Percentiles rank a stretch among this genome's conserved stretches.
These are phyloP conservation scores for Aspergillus olivimuriae DNA, from an alignment of 495 filamentous ascomycete species.

Conservation along the genomic window DNA sequence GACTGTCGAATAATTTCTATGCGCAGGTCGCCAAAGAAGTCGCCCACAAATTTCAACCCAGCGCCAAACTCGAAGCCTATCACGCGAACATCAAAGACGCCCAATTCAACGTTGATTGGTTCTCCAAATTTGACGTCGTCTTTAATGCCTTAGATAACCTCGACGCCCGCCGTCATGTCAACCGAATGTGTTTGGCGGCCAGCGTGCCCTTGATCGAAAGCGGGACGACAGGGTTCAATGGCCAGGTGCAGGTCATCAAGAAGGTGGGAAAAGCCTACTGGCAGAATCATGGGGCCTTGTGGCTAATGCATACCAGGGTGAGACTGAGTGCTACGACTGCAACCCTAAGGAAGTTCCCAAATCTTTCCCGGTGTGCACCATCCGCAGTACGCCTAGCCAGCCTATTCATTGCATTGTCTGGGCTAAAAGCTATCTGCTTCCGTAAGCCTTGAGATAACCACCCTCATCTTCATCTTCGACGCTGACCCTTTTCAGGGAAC, in stretches of 20 bases:
- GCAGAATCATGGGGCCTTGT: not conserved
- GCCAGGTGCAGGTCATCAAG: slow-evolving; percentile 93
- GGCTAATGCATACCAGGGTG: slow-evolving; percentile 45
- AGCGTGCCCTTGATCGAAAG: slow-evolving; percentile 91
- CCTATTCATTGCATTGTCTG: slow-evolving; percentile 99
- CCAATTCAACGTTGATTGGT: slow-evolving; percentile 90
- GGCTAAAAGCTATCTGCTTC: slow-evolving; percentile 93
- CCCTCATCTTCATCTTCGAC: not conserved
- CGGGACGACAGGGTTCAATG: slow-evolving; percentile 96
- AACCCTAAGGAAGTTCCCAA: slow-evolving; percentile 82
- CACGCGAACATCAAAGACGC: slow-evolving; percentile 94
- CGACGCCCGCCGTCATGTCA: slow-evolving; percentile 90
- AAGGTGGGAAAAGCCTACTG: slow-evolving; percentile 44
- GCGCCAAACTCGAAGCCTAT: slow-evolving; percentile 80
- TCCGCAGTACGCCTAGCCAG: slow-evolving; percentile 88
- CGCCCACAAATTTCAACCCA: slow-evolving; percentile 84
- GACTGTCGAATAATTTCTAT: slow-evolving; percentile 13
- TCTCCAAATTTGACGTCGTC: slow-evolving; percentile 71
- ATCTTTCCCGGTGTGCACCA: slow-evolving; percentile 91
- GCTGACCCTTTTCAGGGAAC: slow-evolving; percentile 48
- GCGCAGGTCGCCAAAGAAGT: slow-evolving; percentile 87
- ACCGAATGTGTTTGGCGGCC: slow-evolving; percentile 93
- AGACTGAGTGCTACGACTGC: slow-evolving; percentile 97
- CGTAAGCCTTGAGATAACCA: slow-evolving; percentile 36
- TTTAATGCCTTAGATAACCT: slow-evolving; percentile 98